Base-by-base conservation (phyloP, 352 stramenopile genomes). In the Phytopythium cucurbitacearum region DNA sequence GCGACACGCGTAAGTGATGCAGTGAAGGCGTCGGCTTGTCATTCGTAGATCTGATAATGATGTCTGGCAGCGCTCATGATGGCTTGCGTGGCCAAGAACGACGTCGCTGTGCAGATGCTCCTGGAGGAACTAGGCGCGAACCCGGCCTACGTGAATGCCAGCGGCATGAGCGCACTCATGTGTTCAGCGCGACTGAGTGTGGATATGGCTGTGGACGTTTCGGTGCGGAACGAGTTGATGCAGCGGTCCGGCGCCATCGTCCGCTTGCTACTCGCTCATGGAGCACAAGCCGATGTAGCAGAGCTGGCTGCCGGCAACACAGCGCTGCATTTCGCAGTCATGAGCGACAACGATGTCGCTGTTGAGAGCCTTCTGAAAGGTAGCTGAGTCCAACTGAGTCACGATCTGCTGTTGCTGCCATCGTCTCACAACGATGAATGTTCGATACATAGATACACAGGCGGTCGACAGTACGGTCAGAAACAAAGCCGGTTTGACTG, bases 41-140 rank as follows among this genome's bases (percentile, higher is more conserved):
- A 46, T 53, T 13, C 10, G 15, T 4, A 40, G 15, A 42, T 56
- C 0, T 44, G 42, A 34, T 43, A 6, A 33, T 45, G 28, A 43
- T 49, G 13, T 13, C 11, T 0, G 51, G 4, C 48, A 94, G 85
- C 85, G 33, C 61, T 94, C 10, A 94, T 94, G 85, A 89, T 94
- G 71, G 85, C 85, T 21, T 89, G 85, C 28, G 84, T 91, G 36
- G 76, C 76, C 10, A 94, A 94, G 64, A 86, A 88, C 47, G 67
- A 71, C 6, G 60, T 46, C 4, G 80, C 73, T 3, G 82, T 71
- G 44, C 55, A 67, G n/a, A 39, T 76, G 8, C 51, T 94, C 11
- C 35, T 85, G 3, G 48, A 75, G 0, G 59, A 72, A 2, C 60
- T 91, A 9, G 56, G 65, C 11, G 80, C 79, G 5, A 71, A 64